These are phyloP conservation scores for Picea sitchensis DNA, from an alignment of 75 land plant species.

Conservation along the genomic window DNA sequence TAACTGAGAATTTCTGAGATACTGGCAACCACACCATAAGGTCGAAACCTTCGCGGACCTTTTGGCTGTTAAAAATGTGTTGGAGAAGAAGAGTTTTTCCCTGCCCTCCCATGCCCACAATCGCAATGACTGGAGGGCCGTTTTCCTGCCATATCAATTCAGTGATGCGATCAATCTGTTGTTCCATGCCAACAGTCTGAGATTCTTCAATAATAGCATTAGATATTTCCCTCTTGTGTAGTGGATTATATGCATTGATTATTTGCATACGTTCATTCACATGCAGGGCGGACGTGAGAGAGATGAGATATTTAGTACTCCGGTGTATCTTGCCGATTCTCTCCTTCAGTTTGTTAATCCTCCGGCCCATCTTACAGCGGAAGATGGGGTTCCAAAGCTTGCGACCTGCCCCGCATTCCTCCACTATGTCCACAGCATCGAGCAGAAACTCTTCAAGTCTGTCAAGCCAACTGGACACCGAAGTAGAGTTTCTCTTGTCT, in stretches of 20 bases:
- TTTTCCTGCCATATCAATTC: not conserved
- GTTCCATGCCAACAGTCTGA: not conserved
- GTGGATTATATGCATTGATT: not conserved
- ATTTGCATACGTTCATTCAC: not conserved
- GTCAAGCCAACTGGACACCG: not conserved
- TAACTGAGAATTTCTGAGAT: not conserved
- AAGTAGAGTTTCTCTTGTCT: not conserved
- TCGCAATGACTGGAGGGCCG: not conserved
- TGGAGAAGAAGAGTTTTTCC: slow-evolving; percentile 2
- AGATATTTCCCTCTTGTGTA: not conserved
- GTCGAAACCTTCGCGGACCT: not conserved
- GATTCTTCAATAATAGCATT: not conserved
- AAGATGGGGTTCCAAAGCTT: not conserved
- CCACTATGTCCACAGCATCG: not conserved
- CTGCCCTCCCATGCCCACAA: slow-evolving; percentile 2
- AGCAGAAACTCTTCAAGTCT: not conserved
- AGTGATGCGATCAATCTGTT: not conserved
- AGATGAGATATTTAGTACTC: not conserved
- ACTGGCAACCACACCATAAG: not conserved
- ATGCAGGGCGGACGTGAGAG: not conserved
- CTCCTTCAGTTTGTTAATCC: not conserved
- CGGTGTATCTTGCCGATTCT: not conserved
- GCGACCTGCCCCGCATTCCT: not conserved
- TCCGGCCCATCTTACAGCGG: not conserved
- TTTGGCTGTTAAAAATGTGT: not conserved